Base-by-base conservation (phyloP, 2,329 filamentous ascomycete species). In the Penicillium freii region DNA sequence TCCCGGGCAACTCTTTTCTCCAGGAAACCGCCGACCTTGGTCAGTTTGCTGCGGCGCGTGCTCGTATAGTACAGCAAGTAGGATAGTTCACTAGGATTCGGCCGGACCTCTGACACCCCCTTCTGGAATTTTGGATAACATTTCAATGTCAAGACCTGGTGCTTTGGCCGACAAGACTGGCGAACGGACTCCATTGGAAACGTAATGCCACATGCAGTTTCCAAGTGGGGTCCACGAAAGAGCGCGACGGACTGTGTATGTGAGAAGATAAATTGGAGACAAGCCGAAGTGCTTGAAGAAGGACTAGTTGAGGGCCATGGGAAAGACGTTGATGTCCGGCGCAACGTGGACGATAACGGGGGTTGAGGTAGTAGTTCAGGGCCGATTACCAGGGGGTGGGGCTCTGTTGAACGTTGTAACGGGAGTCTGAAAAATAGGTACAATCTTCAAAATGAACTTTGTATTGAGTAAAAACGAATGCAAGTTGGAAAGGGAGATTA, bases 11-110 rank as follows among this genome's bases (percentile, higher is more conserved):
- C 94, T 80, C 93, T 91, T 81, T 93, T 95, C 79, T 97, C 92
- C 63, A 99, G 82, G 72, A 97, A 99, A 67, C 87, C 87, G 74
- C 91, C 92, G 65, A 99, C 92, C 78, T 99, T 99, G 71, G 94
- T 91, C 67, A 97, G 87, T 82, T 97, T 99, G 77, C 90, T 93
- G 64, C 91, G 87, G 59, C 93, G 90, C 67, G 92, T 96, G 72
- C 90, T 95, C 60, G 91, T 92, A 80, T 99, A 97, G 82, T 96
- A 97, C 54, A 97, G 86, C 63, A 99, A 85, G 74, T 97, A 97
- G 77, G 91, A 96, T 62, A 99, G 85, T 81, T 99, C 94, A 78
- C 91, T 96, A 65, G 91, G 91, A 77, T 97, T 97, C 44, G 94
- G 92, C 78, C 93, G 95, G 71, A 96, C 91, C 70, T 96, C 91